phyloP scores from a whole-genome alignment of 495 filamentous ascomycete species.

The Bacidia rubella region DNA sequence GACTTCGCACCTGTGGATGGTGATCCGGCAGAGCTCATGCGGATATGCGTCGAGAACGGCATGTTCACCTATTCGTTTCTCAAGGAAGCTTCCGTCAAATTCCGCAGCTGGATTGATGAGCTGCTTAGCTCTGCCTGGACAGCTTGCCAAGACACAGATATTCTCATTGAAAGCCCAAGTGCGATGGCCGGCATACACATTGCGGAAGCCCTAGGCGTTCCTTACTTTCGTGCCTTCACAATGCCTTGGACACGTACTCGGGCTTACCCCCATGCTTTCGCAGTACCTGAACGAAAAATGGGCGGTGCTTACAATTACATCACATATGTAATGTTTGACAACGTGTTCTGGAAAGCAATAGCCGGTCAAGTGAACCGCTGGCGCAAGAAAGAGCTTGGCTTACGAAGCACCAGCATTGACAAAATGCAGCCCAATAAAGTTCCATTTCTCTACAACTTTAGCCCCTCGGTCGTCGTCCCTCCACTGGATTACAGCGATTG shows the following conservation, averaged over 20 bases:
- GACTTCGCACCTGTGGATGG: conserved; percentile 80
- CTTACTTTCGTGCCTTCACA: conserved; percentile 94
- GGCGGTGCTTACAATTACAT: conserved; percentile 90
- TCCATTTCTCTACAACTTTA: conserved; percentile 96
- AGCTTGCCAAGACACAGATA: conserved; percentile 75
- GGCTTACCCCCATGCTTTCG: conserved; percentile 94
- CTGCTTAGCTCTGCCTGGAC: conserved; percentile 72
- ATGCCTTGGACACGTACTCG: conserved; percentile 98
- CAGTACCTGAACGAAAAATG: conserved; percentile 86
- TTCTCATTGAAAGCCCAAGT: conserved; percentile 90
- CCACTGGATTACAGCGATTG: conserved; percentile 94
- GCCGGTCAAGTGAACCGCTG: conserved; percentile 86
- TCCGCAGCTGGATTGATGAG: conserved; percentile 87
- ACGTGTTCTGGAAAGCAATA: conserved; percentile 89
- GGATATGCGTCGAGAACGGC: conserved; percentile 89
- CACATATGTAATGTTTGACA: conserved; percentile 95
- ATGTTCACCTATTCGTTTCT: conserved; percentile 94
- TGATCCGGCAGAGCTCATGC: conserved; percentile 89
- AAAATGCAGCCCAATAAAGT: conserved; percentile 94
- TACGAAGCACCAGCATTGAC: conserved; percentile 71
- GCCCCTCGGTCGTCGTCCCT: conserved; percentile 77
- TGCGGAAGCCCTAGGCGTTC: conserved; percentile 85
- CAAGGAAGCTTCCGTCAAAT: conserved; percentile 72
- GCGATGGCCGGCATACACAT: conserved; percentile 98
- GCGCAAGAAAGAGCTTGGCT: conserved; percentile 63